Evolutionary conservation across 164 flowering plant genomes (phyloP), one percentile per base, ranked within the genome.

Genomic region (Euptelea pleiosperma): DNA sequence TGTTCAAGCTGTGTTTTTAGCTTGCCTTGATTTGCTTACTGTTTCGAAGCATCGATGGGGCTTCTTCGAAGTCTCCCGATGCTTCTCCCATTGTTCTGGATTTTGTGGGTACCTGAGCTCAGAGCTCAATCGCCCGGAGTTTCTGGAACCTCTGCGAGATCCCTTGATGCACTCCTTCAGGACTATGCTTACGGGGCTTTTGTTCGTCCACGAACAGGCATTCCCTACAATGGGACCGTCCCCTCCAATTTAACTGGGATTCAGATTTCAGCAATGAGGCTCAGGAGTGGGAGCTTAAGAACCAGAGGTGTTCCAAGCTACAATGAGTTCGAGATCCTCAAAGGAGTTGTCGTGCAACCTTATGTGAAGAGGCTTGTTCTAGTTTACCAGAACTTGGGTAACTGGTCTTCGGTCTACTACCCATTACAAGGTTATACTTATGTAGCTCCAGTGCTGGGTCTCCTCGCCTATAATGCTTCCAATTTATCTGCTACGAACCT

Each of bases 111-210:
- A 15, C 60, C 66, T 22, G 43, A 47, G 18, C 49, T 62, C 10
- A 43, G 8, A 39, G 76, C 76, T 58, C 84, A 80, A 55, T 57
- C 77, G 3, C 15, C 61, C 12, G 39, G 37, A 24, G 3, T 24
- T 35, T 33, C 67, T 6, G n/a, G 43, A 8, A 42, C 29, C 18
- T 24, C 66, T 12, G 77, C 81, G 0, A 64, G 66, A 1, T 58
- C 59, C 40, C 63, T 85, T 0, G 97, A 90, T 68, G 70, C 82
- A 4, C 74, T 87, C 54, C 95, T 90, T 14, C 95, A 90, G 58
- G 89, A 81, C 45, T 82, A 85, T 67, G 92, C 95, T 47, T 90
- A 63, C 59, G 58, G 75, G 71, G 84, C 89, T n/a, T 73, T 90
- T 37, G n/a, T 5, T 28, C 30, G 69, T 2, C 89, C 96, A 0